Percentiles rank a stretch among this genome's conserved stretches.
phyloP scores from a whole-genome alignment of 768 basidiomycete species.

The Tylopilus sp. region DNA sequence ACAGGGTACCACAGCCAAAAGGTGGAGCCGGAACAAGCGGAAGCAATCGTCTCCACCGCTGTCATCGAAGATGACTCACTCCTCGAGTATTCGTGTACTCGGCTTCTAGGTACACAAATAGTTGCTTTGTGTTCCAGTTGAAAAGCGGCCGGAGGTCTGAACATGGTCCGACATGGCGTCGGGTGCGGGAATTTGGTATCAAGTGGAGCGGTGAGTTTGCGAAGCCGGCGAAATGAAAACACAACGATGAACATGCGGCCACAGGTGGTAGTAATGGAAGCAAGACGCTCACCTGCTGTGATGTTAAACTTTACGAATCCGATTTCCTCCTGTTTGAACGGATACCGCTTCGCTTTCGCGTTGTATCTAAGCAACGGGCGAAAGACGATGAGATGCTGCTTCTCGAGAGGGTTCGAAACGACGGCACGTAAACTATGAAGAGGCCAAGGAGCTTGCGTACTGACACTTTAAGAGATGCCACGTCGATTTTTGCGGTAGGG shows the following conservation, averaged over 20 bases:
- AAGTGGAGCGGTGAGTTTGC: slow-evolving; percentile 11
- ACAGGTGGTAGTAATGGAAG: slow-evolving; percentile 25
- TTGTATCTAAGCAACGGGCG: slow-evolving; percentile 37
- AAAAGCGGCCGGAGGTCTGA: slow-evolving; percentile 81
- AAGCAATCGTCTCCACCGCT: slow-evolving; percentile 1
- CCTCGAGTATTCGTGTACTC: slow-evolving; percentile 75
- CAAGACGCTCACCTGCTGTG: slow-evolving; percentile 57
- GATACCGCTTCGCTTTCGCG: slow-evolving; percentile 51
- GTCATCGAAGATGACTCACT: slow-evolving; percentile 42
- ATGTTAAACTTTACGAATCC: slow-evolving; percentile 81
- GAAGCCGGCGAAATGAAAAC: slow-evolving; percentile 25
- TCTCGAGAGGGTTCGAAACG: slow-evolving; percentile 8
- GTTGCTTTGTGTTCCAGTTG: slow-evolving; percentile 96
- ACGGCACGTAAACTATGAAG: slow-evolving; percentile 9
- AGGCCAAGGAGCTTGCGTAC: slow-evolving; percentile 24
- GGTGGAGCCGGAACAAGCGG: slow-evolving; percentile 14
- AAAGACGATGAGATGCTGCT: slow-evolving; percentile 10
- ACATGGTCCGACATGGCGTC: not conserved
- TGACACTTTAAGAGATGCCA: slow-evolving; percentile 77
- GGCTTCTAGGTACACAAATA: slow-evolving; percentile 83
- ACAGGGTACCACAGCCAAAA: slow-evolving; percentile 17
- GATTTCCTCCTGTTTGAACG: slow-evolving; percentile 64
- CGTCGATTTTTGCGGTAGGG: slow-evolving; percentile 53
- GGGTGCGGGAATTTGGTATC: slow-evolving; percentile 14
- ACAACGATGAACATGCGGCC: slow-evolving; percentile 23